A percentile compares a stretch with the other conserved stretches of the same genome.
Evolutionary conservation across 2,329 filamentous ascomycete genomes (phyloP).

Genomic region (Pyricularia grisea): DNA sequence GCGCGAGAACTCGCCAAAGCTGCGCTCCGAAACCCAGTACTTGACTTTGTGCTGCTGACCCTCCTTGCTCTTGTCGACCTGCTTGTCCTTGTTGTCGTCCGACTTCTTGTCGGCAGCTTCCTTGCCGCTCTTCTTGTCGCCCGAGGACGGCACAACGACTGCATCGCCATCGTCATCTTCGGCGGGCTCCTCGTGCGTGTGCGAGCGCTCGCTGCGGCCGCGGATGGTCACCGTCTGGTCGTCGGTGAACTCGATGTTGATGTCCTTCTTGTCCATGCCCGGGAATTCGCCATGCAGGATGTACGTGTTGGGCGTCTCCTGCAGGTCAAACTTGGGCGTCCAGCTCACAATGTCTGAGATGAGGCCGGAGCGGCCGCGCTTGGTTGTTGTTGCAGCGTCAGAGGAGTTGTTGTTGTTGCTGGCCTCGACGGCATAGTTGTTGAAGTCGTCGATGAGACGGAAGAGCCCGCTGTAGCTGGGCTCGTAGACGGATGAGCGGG

Average conservation of each 20-base stretch:
- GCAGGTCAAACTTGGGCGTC: slow-evolving; percentile 70
- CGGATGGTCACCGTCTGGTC: slow-evolving; percentile 62
- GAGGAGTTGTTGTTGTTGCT: slow-evolving; percentile 6
- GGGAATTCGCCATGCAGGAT: slow-evolving; percentile 75
- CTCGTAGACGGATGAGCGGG: slow-evolving; percentile 24
- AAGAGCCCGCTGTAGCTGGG: slow-evolving; percentile 33
- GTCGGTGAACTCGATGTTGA: slow-evolving; percentile 72
- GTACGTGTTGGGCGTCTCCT: slow-evolving; percentile 57
- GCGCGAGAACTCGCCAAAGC: slow-evolving; percentile 57
- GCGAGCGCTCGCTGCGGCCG: slow-evolving; percentile 55
- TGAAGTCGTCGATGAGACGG: slow-evolving; percentile 55
- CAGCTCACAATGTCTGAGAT: slow-evolving; percentile 34
- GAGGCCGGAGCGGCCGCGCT: slow-evolving; percentile 8
- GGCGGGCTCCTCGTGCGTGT: slow-evolving; percentile 50
- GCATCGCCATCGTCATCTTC: slow-evolving; percentile 36
- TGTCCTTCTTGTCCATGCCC: slow-evolving; percentile 63
- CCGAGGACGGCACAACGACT: slow-evolving; percentile 15
- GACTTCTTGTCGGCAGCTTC: slow-evolving; percentile 14
- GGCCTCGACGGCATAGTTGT: slow-evolving; percentile 31
- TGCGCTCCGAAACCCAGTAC: slow-evolving; percentile 64
- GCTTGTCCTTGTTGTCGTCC: slow-evolving; percentile 1
- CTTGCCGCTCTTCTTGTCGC: slow-evolving; percentile 22
- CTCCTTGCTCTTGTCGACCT: not conserved
- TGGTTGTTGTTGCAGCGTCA: not conserved
- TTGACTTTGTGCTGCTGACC: slow-evolving; percentile 10